Evolutionary conservation across 164 flowering plant genomes (phyloP), one percentile per base, ranked within the genome.

Genomic region (Kalanchoe fedtschenkoi): DNA sequence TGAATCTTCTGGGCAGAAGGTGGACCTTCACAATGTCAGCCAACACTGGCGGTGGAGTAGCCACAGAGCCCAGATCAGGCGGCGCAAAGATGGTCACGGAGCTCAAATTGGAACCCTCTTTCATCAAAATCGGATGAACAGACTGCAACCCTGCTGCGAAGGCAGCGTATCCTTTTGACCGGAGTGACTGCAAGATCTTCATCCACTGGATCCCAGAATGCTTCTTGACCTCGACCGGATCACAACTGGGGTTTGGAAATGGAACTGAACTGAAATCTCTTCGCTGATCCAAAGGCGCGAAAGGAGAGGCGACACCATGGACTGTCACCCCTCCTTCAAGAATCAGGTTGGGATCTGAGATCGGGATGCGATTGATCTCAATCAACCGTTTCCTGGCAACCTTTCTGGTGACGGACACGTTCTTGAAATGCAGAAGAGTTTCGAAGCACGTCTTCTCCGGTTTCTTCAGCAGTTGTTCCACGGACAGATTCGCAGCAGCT

Each of bases 31-130:
- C 81, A n/a, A 73, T 68, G 28, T 64, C 74, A 1, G 72, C 77
- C 38, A 85, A 69, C 68, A 75, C 44, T 5, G 82, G 76, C 4
- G 76, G 72, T 21, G 81, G 66, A 19, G 78, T 69, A 0, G 77
- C 64, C 0, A 71, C 58, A 35, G 74, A 68, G 4, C 43, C 63
- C 21, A 80, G 65, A 17, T 75, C 72, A 8, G 72, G 75, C 0
- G 95, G 87, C 30, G 84, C 80, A 21, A 87, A 79, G 42, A 87
- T 55, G 1, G 95, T 85, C 5, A 75, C 77, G 3, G 73, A 69
- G 13, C 47, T 60, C 72, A 83, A 59, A 60, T 68, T 62, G 30
- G 0, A 21, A 17, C 46, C 39, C n/a, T 80, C 85, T 58, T 56
- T 64, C 56, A 77, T 68, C 67, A 83, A 73, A 61, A 73, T 72